These are phyloP conservation scores for Talaromyces liani DNA, from an alignment of 495 filamentous ascomycete genomes.

Conservation along the genomic window DNA sequence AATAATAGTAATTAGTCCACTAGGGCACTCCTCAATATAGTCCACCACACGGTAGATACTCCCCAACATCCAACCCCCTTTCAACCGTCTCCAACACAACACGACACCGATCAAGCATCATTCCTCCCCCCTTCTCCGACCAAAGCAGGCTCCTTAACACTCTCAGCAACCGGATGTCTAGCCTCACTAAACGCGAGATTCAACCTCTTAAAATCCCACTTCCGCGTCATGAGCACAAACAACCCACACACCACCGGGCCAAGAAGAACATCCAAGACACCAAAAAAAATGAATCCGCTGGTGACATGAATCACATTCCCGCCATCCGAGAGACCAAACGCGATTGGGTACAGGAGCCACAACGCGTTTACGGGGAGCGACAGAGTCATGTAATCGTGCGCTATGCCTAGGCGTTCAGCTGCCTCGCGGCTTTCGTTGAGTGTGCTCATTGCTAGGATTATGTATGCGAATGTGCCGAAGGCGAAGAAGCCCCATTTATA, in stretches of 20 bases:
- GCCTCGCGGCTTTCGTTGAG: slow-evolving; percentile 44
- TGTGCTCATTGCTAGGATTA: slow-evolving; percentile 51
- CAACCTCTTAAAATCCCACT: slow-evolving; percentile 16
- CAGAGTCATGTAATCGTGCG: slow-evolving; percentile 42
- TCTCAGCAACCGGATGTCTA: not conserved
- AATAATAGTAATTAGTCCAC: too few relatives aligned
- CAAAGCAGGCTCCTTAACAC: not conserved
- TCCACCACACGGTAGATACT: not conserved
- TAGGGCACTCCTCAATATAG: not conserved
- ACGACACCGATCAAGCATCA: not conserved
- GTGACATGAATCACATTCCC: slow-evolving; percentile 59
- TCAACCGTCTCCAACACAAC: not conserved
- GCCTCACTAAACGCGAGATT: slow-evolving; percentile 17
- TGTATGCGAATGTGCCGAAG: slow-evolving; percentile 53
- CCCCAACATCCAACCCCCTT: not conserved
- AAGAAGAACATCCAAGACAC: slow-evolving; percentile 54
- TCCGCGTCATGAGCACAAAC: slow-evolving; percentile 41
- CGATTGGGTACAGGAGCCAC: slow-evolving; percentile 60
- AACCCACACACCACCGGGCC: slow-evolving; percentile 53
- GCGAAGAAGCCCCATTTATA: slow-evolving; percentile 63
- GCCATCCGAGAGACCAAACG: slow-evolving; percentile 60
- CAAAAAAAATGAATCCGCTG: slow-evolving; percentile 62
- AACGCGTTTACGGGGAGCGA: slow-evolving; percentile 44
- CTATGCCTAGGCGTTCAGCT: slow-evolving; percentile 45
- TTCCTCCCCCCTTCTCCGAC: not conserved